These are phyloP conservation scores for Macrophomina pseudophaseolina DNA, from an alignment of 2,329 filamentous ascomycete genomes.

Conservation along the genomic window DNA sequence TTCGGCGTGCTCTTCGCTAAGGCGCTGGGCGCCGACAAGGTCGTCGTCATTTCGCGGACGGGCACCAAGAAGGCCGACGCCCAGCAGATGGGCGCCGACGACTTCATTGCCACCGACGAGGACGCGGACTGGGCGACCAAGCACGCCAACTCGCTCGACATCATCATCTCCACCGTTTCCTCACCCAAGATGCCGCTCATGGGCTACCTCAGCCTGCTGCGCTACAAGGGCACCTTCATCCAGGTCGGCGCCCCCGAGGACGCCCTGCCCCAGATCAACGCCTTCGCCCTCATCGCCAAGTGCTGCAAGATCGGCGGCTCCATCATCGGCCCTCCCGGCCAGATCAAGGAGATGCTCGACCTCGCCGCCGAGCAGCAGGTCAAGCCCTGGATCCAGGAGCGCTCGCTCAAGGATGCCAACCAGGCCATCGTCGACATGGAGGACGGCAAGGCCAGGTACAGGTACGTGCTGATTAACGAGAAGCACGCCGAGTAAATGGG, in stretches of 20 bases:
- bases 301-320: slow-evolving; percentile 53
- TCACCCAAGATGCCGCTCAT: slow-evolving; percentile 65
- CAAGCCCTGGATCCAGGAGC: slow-evolving; percentile 66
- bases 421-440: slow-evolving; percentile 63
- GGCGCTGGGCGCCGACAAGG: slow-evolving; percentile 70
- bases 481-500: slow-evolving; percentile 22
- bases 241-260: slow-evolving; percentile 71
- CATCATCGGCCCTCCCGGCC: slow-evolving; percentile 58
- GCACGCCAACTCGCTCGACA: slow-evolving; percentile 55
- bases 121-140: slow-evolving; percentile 64
- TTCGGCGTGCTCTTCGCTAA: slow-evolving; percentile 73
- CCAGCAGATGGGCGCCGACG: slow-evolving; percentile 65
- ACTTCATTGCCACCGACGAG: slow-evolving; percentile 62
- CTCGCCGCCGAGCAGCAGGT: slow-evolving; percentile 64
- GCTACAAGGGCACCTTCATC: slow-evolving; percentile 65
- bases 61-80: slow-evolving; percentile 65
- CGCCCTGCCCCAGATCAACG: slow-evolving; percentile 58
- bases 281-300: slow-evolving; percentile 64
- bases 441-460: slow-evolving; percentile 57
- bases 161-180: slow-evolving; percentile 65
- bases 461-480: slow-evolving; percentile 47
- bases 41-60: slow-evolving; percentile 68
- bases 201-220: slow-evolving; percentile 66
- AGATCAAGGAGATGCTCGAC: slow-evolving; percentile 67
- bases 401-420: slow-evolving; percentile 62